A percentile compares a stretch with the other conserved stretches of the same genome.
phyloP scores from a whole-genome alignment of 2,329 filamentous ascomycete species.

The Curvularia spicifera region DNA sequence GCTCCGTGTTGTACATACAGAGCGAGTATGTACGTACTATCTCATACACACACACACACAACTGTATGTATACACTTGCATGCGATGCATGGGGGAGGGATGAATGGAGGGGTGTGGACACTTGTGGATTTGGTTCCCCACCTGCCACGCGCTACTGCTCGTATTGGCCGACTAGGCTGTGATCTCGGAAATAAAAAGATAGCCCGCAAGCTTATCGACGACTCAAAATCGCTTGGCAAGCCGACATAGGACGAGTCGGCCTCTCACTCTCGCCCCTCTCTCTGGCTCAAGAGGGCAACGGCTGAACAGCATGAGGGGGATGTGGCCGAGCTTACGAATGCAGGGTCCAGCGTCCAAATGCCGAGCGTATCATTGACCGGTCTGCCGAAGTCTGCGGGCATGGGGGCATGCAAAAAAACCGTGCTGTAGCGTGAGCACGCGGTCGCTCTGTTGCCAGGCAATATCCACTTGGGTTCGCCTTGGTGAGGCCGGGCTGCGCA shows the following conservation, averaged over 20 bases:
- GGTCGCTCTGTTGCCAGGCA: background rate
- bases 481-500: background rate
- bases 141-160: slow-evolving; percentile 6
- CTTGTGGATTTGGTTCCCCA: slow-evolving; percentile 17
- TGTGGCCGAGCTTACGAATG: slow-evolving; percentile 23
- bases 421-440: background rate
- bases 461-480: slow-evolving; percentile 2
- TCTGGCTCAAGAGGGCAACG: slow-evolving; percentile 19
- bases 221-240: slow-evolving; percentile 19
- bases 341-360: slow-evolving; percentile 25
- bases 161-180: slow-evolving; percentile 11
- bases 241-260: slow-evolving; percentile 8
- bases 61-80: slow-evolving; percentile 1
- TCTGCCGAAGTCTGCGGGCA: background rate
- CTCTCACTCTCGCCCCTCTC: background rate
- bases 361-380: background rate
- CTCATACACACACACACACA: background rate
- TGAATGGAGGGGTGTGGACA: background rate
- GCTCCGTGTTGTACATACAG: slow-evolving; percentile 17
- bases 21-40: slow-evolving; percentile 2
- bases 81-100: background rate
- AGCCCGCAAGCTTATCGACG: slow-evolving; percentile 21
- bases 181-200: slow-evolving; percentile 28
- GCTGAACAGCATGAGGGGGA: slow-evolving; percentile 26
- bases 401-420: background rate